These are phyloP conservation scores for Chalciporus chontae DNA, from an alignment of 768 basidiomycete species.

Conservation along the genomic window DNA sequence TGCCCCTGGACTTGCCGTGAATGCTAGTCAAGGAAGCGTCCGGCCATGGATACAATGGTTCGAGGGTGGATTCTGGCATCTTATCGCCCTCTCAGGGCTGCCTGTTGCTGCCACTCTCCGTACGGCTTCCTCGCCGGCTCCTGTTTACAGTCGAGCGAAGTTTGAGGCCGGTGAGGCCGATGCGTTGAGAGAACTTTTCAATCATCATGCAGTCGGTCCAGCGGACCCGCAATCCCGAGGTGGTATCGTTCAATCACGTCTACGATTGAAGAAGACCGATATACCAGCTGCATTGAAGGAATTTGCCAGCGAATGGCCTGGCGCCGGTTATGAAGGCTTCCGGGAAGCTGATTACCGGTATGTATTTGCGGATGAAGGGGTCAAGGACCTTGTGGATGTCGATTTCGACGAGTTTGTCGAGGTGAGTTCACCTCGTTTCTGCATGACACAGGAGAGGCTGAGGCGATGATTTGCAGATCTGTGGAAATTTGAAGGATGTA, in stretches of 20 bases:
- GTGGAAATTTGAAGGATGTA: slow-evolving; percentile 69
- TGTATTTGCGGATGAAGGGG: slow-evolving; percentile 74
- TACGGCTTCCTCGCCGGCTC: slow-evolving; percentile 8
- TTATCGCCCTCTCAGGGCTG: slow-evolving; percentile 22
- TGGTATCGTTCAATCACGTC: slow-evolving; percentile 1
- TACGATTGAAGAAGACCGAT: slow-evolving; percentile 38
- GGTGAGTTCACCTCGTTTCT: slow-evolving; percentile 40
- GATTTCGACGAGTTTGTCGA: slow-evolving; percentile 88
- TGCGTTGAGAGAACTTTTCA: slow-evolving; percentile 38
- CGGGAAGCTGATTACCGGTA: slow-evolving; percentile 64
- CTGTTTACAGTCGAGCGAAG: slow-evolving; percentile 46
- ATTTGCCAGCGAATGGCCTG: slow-evolving; percentile 34
- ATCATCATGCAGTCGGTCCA: neutral
- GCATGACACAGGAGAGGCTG: too few species aligned
- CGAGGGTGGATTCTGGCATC: slow-evolving; percentile 9
- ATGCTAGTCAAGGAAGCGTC: slow-evolving; percentile 12
- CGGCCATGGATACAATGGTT: slow-evolving; percentile 16
- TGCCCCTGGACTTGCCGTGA: slow-evolving; percentile 43
- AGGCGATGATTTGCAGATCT: slow-evolving; percentile 45
- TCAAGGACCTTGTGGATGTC: slow-evolving; percentile 50
- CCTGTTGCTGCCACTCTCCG: neutral
- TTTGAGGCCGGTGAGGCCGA: slow-evolving; percentile 52
- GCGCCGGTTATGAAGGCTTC: slow-evolving; percentile 55
- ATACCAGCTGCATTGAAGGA: slow-evolving; percentile 42
- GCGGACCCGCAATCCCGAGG: slow-evolving; percentile 14